Evolutionary conservation across 768 basidiomycete species (phyloP), one percentile per base, ranked within the genome.

Genomic region (Tricholoma matsutake): DNA sequence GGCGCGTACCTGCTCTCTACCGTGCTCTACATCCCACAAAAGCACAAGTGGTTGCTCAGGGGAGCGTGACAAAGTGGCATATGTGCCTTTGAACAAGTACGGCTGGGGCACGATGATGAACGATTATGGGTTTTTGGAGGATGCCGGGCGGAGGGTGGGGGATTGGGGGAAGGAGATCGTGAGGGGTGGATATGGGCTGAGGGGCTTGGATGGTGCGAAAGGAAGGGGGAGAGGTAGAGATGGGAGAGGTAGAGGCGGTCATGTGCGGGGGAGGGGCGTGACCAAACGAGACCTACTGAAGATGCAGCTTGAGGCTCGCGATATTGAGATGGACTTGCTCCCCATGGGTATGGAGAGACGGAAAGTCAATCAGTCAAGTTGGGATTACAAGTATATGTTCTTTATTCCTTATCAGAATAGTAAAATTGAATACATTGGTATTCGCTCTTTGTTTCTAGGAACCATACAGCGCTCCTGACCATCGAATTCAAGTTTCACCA

Each of bases 101-200:
- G 83, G 85, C 4, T 93, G 91, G 84, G 92, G 92, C 8, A 81
- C 83, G 28, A 88, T 96, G 87, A 90, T 94, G 87, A 83, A 88
- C 66, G 95, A 97, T 74, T 97, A 94, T 71, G 79, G 80, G 43
- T 95, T 87, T 70, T 78, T 97, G 64, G 95, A 97, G 74, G 91
- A 93, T 16, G 73, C 94, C 31, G 86, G 90, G 20, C 75, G 94
- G 64, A 86, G 82, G 65, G 86, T 89, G n/a, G 78, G 80, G 20
- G 85, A 83, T 11, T 91, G 89, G 87, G 92, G 89, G 0, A 72
- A 76, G 66, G 84, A 92, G 67, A 89, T 92, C 61, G 81, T 81
- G 63, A 78, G 78, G 56, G 83, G 91, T 59, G 82, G 88, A 43
- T 85, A 84, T 72, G 69, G 72, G 67, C 67, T 76, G 68, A 54